phyloP scores from a whole-genome alignment of 306 rosid genomes.

The Alnus glutinosa region DNA sequence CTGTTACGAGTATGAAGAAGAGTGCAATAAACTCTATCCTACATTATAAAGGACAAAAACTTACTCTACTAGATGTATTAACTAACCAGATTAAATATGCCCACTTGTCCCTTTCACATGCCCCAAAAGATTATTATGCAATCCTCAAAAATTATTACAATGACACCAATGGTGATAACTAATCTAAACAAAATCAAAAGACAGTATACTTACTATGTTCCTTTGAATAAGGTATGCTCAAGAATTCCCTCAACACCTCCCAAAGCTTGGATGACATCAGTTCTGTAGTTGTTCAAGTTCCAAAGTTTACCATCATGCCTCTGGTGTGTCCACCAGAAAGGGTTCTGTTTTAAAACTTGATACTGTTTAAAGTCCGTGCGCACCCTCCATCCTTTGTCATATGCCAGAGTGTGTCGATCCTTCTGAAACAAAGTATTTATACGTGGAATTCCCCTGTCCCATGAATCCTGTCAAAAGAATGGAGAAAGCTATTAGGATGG shows the following conservation, averaged over 20 bases:
- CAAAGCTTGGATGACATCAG: constrained; percentile 99
- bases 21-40: not conserved
- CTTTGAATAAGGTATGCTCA: constrained; percentile 95
- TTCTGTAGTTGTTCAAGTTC: constrained; percentile 96
- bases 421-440: constrained; percentile 98
- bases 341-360: constrained; percentile 96
- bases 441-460: constrained; percentile 99
- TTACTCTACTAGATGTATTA: not conserved
- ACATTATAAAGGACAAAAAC: not conserved
- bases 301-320: constrained; percentile 97
- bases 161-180: not conserved
- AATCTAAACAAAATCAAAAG: not conserved
- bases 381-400: constrained; percentile 99
- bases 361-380: constrained; percentile 98
- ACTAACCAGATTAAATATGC: not conserved
- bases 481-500: constrained; percentile 2
- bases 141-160: not conserved
- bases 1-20: not conserved
- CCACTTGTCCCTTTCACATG: not conserved
- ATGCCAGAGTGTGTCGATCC: constrained; percentile 96
- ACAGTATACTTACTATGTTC: constrained; percentile 81
- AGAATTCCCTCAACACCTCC: constrained; percentile 99
- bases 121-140: not conserved
- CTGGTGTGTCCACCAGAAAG: constrained; percentile 99
- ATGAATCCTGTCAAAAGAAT: constrained; percentile 72